These are phyloP conservation scores for Phialocephala sp. DNA, from an alignment of 2,329 filamentous ascomycete genomes.

Conservation along the genomic window DNA sequence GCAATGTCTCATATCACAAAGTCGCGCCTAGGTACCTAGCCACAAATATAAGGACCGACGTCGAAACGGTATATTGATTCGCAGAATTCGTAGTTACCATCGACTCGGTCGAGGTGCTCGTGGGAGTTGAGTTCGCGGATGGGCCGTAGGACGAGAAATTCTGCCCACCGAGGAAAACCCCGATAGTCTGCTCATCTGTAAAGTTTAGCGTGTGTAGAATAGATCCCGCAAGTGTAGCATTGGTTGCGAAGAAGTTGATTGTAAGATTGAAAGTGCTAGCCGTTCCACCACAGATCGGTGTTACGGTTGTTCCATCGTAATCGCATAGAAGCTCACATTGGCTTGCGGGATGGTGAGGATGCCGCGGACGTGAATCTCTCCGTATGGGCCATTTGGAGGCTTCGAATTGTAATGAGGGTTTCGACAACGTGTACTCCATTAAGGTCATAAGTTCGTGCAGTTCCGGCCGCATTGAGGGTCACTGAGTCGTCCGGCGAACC, in stretches of 20 bases:
- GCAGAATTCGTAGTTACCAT: slow-evolving; percentile 15
- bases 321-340: slow-evolving; percentile 36
- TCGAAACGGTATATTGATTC: background rate
- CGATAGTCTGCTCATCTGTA: slow-evolving; percentile 34
- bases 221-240: slow-evolving; percentile 25
- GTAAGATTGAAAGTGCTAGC: slow-evolving; percentile 39
- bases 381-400: slow-evolving; percentile 33
- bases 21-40: background rate
- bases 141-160: slow-evolving; percentile 36
- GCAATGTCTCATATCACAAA: background rate
- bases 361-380: slow-evolving; percentile 35
- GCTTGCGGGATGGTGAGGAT: slow-evolving; percentile 32
- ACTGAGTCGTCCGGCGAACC: slow-evolving; percentile 30
- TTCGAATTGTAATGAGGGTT: slow-evolving; percentile 33
- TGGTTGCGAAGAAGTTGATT: slow-evolving; percentile 36
- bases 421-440: slow-evolving; percentile 33
- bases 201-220: slow-evolving; percentile 34
- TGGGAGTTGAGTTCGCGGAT: slow-evolving; percentile 20
- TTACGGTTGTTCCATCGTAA: slow-evolving; percentile 35
- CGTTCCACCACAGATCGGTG: slow-evolving; percentile 32
- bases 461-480: slow-evolving; percentile 37
- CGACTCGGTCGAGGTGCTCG: slow-evolving; percentile 12
- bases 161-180: slow-evolving; percentile 31
- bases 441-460: slow-evolving; percentile 33
- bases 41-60: slow-evolving; percentile 3